These are phyloP conservation scores for Quercus tomentella DNA, from an alignment of 331 rosid genomes.

Conservation along the genomic window DNA sequence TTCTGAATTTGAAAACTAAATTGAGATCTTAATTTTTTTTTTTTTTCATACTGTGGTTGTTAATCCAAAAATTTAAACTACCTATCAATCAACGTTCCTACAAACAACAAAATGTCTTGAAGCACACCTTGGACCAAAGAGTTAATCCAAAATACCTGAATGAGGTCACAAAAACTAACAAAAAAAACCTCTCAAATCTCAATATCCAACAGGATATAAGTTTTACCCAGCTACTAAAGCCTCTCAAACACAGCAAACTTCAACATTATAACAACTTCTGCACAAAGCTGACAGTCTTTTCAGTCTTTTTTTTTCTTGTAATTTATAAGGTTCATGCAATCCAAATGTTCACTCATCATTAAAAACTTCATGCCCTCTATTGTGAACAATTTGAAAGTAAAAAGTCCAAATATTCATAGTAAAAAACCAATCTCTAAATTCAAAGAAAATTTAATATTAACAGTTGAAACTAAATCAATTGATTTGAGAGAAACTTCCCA, in stretches of 20 bases:
- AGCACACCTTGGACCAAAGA: neutral
- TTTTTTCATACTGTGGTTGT: neutral
- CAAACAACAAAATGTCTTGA: neutral
- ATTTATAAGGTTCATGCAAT: neutral
- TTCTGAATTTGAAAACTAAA: neutral
- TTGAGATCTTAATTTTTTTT: neutral
- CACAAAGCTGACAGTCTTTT: neutral
- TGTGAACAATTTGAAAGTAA: neutral
- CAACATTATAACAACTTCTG: neutral
- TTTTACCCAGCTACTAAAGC: neutral
- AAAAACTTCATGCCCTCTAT: neutral
- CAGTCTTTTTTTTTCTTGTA: neutral
- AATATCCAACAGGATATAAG: neutral
- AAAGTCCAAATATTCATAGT: neutral
- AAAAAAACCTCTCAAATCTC: neutral
- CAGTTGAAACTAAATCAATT: neutral
- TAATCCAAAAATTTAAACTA: neutral
- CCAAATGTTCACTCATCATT: neutral
- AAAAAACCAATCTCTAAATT: neutral
- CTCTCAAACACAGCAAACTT: neutral
- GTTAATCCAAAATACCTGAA: neutral
- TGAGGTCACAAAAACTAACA: neutral
- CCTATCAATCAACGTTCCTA: neutral
- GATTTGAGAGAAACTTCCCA: constrained; percentile 13
- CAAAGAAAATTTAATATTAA: neutral